phyloP scores from a whole-genome alignment of 176 grass and related monocot species.

The Oryza longistaminata region DNA sequence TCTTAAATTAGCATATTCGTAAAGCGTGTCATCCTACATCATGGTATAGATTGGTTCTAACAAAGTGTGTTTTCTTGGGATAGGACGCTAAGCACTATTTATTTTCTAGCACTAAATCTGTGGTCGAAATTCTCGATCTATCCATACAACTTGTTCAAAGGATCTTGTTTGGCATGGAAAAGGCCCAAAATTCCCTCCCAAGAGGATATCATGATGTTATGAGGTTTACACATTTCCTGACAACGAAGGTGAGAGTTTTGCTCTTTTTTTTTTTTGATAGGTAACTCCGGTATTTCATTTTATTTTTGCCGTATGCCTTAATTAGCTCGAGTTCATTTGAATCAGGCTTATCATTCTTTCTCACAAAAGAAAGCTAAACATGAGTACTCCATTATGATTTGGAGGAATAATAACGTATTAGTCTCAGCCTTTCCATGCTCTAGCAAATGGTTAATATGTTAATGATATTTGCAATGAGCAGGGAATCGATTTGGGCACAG shows the following conservation, averaged over 20 bases:
- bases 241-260: neutral
- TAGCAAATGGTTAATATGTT: neutral
- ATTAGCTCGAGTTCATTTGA: neutral
- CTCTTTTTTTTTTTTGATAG: too few relatives aligned
- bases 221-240: conserved; percentile 15
- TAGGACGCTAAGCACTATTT: conserved; percentile 22
- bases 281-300: too few relatives aligned
- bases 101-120: neutral
- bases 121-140: conserved; percentile 7
- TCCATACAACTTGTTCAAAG: neutral
- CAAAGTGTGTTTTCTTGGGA: neutral
- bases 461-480: neutral
- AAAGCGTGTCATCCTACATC: too few relatives aligned
- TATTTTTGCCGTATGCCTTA: too few relatives aligned
- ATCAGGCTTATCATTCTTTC: too few relatives aligned
- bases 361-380: too few relatives aligned
- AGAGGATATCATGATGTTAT: conserved; percentile 12
- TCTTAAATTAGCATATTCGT: too few relatives aligned
- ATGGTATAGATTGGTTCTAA: neutral
- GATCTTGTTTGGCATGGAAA: neutral
- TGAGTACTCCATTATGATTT: neutral
- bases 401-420: neutral
- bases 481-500: conserved; percentile 13
- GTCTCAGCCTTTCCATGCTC: neutral
- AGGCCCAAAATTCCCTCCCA: conserved; percentile 1